Evolutionary conservation across 345 rosid genomes (phyloP).

Genomic region (Gossypium stocksii): DNA sequence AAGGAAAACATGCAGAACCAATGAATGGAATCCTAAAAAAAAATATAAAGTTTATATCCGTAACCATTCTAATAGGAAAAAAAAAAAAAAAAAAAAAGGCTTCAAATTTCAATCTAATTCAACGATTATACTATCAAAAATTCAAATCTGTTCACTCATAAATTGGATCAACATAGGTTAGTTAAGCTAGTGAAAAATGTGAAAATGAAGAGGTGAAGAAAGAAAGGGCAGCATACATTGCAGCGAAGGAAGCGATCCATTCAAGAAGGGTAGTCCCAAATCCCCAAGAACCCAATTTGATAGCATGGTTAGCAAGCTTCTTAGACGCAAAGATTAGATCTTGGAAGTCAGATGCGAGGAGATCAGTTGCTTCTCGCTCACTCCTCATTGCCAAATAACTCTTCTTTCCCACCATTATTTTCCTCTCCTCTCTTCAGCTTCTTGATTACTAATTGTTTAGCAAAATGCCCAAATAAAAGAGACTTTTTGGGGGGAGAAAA

Average conservation of each 20-base stretch:
- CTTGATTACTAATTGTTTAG: background rate
- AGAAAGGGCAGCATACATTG: conserved; percentile 42
- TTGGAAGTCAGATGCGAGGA: conserved; percentile 45
- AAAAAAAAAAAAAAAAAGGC: background rate
- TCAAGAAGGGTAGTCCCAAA: conserved; percentile 68
- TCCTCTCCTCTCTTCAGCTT: background rate
- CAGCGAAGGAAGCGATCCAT: conserved; percentile 83
- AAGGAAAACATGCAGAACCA: background rate
- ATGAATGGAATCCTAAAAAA: background rate
- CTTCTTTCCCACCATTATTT: conserved; percentile 29
- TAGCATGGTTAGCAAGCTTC: conserved; percentile 41
- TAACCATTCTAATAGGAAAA: background rate
- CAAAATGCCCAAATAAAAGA: background rate
- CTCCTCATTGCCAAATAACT: conserved; percentile 36
- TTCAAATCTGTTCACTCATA: background rate
- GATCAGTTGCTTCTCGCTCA: conserved; percentile 32
- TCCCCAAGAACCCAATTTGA: conserved; percentile 54
- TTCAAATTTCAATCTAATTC: background rate
- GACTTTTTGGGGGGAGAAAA: no score
- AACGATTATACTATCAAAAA: background rate
- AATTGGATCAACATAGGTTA: background rate
- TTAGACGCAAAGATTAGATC: conserved; percentile 45
- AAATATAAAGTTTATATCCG: background rate
- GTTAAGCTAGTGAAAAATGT: no score
- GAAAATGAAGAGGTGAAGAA: background rate